Percentiles rank a stretch among this genome's conserved stretches.
These are phyloP conservation scores for Colletotrichum cereale DNA, from an alignment of 2,329 filamentous ascomycete species.

Conservation along the genomic window DNA sequence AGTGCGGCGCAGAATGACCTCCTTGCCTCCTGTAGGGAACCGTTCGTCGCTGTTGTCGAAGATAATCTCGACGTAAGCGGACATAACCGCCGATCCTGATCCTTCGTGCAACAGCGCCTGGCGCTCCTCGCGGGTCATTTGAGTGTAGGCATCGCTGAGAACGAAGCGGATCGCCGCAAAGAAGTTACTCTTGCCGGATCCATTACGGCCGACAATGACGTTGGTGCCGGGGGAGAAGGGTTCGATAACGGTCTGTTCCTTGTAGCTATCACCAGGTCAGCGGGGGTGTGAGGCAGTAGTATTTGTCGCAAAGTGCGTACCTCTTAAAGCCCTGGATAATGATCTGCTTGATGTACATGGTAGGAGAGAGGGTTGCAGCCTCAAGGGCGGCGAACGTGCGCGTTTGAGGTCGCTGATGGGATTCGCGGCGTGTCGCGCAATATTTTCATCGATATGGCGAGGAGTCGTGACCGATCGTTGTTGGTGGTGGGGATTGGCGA, in stretches of 20 bases:
- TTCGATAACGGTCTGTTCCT: constrained; percentile 98
- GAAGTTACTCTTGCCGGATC: constrained; percentile 99
- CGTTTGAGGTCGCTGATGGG: constrained; percentile 31
- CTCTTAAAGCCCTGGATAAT: constrained; percentile 99
- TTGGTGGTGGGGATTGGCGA: constrained; percentile 40
- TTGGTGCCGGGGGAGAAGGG: constrained; percentile 98
- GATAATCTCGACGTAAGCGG: constrained; percentile 98
- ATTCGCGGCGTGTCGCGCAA: constrained; percentile 22
- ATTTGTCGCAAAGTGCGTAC: constrained; percentile 59
- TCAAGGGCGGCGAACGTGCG: constrained; percentile 36
- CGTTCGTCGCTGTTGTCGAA: constrained; percentile 98
- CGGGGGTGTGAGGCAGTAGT: constrained; percentile 43
- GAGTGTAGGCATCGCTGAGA: constrained; percentile 95
- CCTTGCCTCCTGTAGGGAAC: constrained; percentile 92
- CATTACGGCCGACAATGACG: constrained; percentile 98
- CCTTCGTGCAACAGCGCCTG: constrained; percentile 98
- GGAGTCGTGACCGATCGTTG: constrained; percentile 22
- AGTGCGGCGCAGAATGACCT: constrained; percentile 90
- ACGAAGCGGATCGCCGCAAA: constrained; percentile 99
- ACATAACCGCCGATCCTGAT: constrained; percentile 97
- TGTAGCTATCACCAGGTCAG: constrained; percentile 76
- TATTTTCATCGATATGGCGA: constrained; percentile 36
- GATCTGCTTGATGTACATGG: constrained; percentile 99
- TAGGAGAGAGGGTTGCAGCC: constrained; percentile 44
- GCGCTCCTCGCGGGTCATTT: constrained; percentile 95